phyloP scores from a whole-genome alignment of 176 grass and related monocot genomes.

The Leersia perrieri region DNA sequence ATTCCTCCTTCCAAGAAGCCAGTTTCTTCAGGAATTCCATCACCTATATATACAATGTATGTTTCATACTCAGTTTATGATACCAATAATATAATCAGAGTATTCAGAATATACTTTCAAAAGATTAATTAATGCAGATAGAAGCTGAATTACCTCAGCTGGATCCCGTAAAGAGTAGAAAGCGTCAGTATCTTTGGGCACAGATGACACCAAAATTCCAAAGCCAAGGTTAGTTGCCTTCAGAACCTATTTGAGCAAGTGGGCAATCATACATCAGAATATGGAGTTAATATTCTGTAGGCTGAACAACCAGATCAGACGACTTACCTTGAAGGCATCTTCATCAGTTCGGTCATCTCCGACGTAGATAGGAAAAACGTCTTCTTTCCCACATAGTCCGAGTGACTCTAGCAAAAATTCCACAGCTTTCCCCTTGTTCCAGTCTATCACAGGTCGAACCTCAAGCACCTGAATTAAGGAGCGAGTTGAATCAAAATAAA shows the following conservation, averaged over 20 bases:
- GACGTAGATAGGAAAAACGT: constrained; percentile 88
- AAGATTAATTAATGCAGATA: background rate
- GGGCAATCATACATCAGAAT: background rate
- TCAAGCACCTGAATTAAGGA: constrained; percentile 74
- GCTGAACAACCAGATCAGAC: background rate
- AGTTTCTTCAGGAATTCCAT: constrained; percentile 83
- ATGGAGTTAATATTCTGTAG: background rate
- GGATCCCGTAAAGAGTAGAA: constrained; percentile 85
- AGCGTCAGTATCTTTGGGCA: constrained; percentile 82
- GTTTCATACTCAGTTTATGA: background rate
- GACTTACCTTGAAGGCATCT: constrained; percentile 89
- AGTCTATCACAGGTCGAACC: constrained; percentile 88
- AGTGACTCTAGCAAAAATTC: constrained; percentile 95
- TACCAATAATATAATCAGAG: background rate
- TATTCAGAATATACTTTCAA: background rate
- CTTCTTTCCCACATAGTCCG: constrained; percentile 48
- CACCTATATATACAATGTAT: constrained; percentile 48
- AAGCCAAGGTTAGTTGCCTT: constrained; percentile 65
- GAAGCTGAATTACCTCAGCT: constrained; percentile 61
- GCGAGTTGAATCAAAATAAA: constrained; percentile 5
- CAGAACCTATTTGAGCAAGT: constrained; percentile 51
- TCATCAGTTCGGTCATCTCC: constrained; percentile 97
- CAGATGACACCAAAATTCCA: constrained; percentile 88
- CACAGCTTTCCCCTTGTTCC: constrained; percentile 99
- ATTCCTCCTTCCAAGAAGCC: constrained; percentile 71